phyloP scores from a whole-genome alignment of 164 flowering plant genomes.

The Annona cherimola region DNA sequence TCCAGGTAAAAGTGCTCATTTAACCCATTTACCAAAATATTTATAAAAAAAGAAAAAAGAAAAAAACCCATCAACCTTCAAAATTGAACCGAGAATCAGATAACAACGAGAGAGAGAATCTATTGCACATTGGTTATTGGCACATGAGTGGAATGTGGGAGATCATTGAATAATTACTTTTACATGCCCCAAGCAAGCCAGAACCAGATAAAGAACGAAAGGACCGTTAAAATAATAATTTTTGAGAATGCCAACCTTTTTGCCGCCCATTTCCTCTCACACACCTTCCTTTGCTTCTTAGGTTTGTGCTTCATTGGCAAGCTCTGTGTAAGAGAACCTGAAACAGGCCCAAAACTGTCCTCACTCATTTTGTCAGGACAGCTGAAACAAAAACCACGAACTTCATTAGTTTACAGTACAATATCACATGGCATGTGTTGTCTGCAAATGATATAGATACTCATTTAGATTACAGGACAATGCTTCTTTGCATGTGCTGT shows the following conservation, averaged over 20 bases:
- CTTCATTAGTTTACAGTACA: too few species aligned
- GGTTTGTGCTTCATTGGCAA: constrained; percentile 11
- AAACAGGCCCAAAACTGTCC: constrained; percentile 19
- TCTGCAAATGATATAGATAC: too few species aligned
- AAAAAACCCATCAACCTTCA: neutral
- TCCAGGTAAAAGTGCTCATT: neutral
- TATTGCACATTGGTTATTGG: neutral
- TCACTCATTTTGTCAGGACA: constrained; percentile 18
- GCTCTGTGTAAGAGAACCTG: constrained; percentile 14
- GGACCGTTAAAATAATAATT: neutral
- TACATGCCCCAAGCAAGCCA: neutral
- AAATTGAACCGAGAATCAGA: neutral
- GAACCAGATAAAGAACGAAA: too few species aligned
- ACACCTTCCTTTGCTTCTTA: constrained; percentile 13
- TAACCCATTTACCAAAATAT: too few species aligned
- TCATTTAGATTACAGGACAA: too few species aligned
- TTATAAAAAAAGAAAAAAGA: neutral
- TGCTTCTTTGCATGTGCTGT: too few species aligned
- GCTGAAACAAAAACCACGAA: constrained; percentile 13
- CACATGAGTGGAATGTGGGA: neutral
- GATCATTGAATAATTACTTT: neutral
- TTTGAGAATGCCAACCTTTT: constrained; percentile 35
- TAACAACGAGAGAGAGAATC: neutral
- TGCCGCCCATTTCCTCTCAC: constrained; percentile 17
- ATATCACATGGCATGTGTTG: too few species aligned